A percentile compares a stretch with the other conserved stretches of the same genome.
phyloP scores from a whole-genome alignment of 495 filamentous ascomycete genomes.

The Penicillium tannophilum region DNA sequence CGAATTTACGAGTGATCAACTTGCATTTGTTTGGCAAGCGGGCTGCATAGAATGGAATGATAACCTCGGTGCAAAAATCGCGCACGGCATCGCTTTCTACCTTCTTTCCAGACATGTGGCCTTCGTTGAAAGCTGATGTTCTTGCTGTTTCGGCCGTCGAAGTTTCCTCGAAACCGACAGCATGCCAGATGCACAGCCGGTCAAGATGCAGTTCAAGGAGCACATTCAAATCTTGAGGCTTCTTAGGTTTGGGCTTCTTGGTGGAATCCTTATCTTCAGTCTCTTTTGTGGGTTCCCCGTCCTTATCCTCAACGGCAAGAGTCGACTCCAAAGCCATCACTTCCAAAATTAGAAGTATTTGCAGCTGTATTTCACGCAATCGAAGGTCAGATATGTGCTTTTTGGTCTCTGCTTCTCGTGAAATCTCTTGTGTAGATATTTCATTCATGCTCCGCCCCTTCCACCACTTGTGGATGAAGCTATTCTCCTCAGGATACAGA shows the following conservation, averaged over 20 bases:
- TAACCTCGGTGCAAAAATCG: slow-evolving; percentile 90
- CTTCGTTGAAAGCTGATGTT: slow-evolving; percentile 30
- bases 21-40: slow-evolving; percentile 81
- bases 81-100: slow-evolving; percentile 58
- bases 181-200: slow-evolving; percentile 94
- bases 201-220: slow-evolving; percentile 86
- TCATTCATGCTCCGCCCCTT: slow-evolving; percentile 47
- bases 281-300: slow-evolving; percentile 24
- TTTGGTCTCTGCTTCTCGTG: slow-evolving; percentile 57
- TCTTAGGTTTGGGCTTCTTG: slow-evolving; percentile 49
- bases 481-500: slow-evolving; percentile 73
- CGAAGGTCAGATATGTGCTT: slow-evolving; percentile 66
- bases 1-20: slow-evolving; percentile 81
- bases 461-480: slow-evolving; percentile 84
- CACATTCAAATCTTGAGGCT: slow-evolving; percentile 56
- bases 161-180: slow-evolving; percentile 59
- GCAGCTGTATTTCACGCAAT: slow-evolving; percentile 79
- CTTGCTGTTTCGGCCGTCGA: slow-evolving; percentile 34
- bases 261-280: slow-evolving; percentile 42
- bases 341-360: slow-evolving; percentile 89
- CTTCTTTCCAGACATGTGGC: slow-evolving; percentile 44
- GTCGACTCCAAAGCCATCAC: slow-evolving; percentile 70
- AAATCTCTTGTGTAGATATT: slow-evolving; percentile 38
- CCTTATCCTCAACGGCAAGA: slow-evolving; percentile 36
- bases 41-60: slow-evolving; percentile 88